Evolutionary conservation across 225 moss, liverwort and hornwort genomes (phyloP).

Genomic region (Pseudoscleropodium purum): DNA sequence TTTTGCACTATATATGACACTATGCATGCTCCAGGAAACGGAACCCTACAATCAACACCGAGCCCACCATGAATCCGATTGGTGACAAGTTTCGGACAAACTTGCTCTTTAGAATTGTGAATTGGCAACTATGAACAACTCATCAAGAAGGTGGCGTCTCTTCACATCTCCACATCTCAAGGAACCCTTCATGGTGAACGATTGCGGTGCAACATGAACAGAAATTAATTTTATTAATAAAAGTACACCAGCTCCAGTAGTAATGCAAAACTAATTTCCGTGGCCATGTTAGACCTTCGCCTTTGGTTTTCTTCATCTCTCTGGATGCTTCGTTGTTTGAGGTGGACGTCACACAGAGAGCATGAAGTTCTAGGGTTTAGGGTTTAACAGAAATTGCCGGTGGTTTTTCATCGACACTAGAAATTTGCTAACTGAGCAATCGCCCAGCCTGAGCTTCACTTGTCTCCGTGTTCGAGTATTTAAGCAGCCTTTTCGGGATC

Average conservation of each 20-base stretch:
- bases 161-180: constrained; percentile 20
- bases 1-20: background rate
- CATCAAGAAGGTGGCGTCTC: constrained; percentile 8
- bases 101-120: background rate
- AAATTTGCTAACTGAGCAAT: background rate
- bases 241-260: background rate
- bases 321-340: background rate
- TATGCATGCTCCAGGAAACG: background rate
- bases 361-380: background rate
- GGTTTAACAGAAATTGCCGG: background rate
- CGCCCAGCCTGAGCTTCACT: background rate
- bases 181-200: background rate
- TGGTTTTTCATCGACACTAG: background rate
- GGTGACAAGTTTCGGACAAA: background rate
- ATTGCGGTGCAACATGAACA: background rate
- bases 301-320: background rate
- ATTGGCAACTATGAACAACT: background rate
- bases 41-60: background rate
- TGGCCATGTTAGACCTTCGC: background rate
- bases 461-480: background rate
- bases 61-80: background rate
- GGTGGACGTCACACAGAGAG: background rate
- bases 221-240: background rate
- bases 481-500: background rate
- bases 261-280: background rate